Percentiles rank a stretch among this genome's conserved stretches.
Evolutionary conservation across 768 basidiomycete genomes (phyloP).

Genomic region (Serpula lacrymans): DNA sequence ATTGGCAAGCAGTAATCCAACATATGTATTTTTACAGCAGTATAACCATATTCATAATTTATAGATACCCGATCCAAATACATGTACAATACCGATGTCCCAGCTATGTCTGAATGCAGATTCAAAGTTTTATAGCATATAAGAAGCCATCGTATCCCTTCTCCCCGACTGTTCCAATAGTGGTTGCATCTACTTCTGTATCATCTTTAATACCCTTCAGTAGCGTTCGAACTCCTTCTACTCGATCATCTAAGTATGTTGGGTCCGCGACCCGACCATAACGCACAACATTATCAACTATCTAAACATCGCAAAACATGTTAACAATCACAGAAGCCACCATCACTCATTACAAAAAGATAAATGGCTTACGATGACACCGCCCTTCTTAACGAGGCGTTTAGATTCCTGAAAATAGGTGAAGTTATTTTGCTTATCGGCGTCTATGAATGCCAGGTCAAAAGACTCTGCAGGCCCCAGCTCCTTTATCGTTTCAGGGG

Average conservation of each 20-base stretch:
- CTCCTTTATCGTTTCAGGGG: constrained; percentile 44
- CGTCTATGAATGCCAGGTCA: constrained; percentile 74
- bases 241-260: constrained; percentile 25
- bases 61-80: too few relatives aligned
- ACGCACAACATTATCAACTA: constrained; percentile 62
- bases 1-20: too few relatives aligned
- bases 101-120: too few relatives aligned
- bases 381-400: constrained; percentile 54
- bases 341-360: background rate
- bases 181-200: constrained; percentile 47
- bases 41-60: too few relatives aligned
- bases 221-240: constrained; percentile 47
- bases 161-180: constrained; percentile 47
- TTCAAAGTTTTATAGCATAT: constrained; percentile 31
- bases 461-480: constrained; percentile 49
- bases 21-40: too few relatives aligned
- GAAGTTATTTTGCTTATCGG: constrained; percentile 56
- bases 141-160: constrained; percentile 55
- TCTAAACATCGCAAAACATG: constrained; percentile 28
- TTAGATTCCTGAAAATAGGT: constrained; percentile 60
- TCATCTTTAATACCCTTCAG: constrained; percentile 47
- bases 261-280: constrained; percentile 44
- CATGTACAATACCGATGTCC: too few relatives aligned
- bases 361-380: constrained; percentile 56
- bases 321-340: too few relatives aligned